Percentiles rank a stretch among this genome's conserved stretches.
phyloP scores from a whole-genome alignment of 306 rosid species.

The Lathyrus aphaca region DNA sequence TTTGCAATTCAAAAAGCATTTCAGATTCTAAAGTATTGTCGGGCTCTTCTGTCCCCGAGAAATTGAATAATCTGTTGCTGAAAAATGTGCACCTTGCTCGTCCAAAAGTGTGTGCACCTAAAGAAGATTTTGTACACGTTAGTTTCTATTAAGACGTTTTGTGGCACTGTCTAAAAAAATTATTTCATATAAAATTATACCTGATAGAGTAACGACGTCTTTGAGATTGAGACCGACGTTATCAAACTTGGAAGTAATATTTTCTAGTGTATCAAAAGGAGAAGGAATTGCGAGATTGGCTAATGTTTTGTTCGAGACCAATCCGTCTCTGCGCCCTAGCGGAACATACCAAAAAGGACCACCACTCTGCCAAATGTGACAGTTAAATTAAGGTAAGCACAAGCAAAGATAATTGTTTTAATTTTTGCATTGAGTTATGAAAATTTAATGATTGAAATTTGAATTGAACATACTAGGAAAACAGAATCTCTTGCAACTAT shows the following conservation, averaged over 20 bases:
- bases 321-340: constrained; percentile 79
- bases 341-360: constrained; percentile 68
- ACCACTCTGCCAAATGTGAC: constrained; percentile 58
- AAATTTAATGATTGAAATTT: constrained; percentile 7
- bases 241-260: constrained; percentile 54
- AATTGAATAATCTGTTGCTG: constrained; percentile 66
- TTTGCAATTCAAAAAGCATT: constrained; percentile 55
- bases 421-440: neutral
- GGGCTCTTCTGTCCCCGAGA: constrained; percentile 50
- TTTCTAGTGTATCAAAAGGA: constrained; percentile 51
- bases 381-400: constrained; percentile 18
- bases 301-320: constrained; percentile 52
- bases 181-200: constrained; percentile 20
- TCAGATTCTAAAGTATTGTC: constrained; percentile 51
- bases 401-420: neutral
- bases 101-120: constrained; percentile 78
- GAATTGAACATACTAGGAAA: constrained; percentile 50
- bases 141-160: too few relatives aligned
- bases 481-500: constrained; percentile 81
- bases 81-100: constrained; percentile 60
- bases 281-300: constrained; percentile 59
- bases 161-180: too few relatives aligned
- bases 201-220: constrained; percentile 73
- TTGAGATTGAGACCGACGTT: constrained; percentile 54
- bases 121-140: neutral